Evolutionary conservation across 1,284 basidiomycete genomes (phyloP).

Genomic region (Leccinum angustisporum): DNA sequence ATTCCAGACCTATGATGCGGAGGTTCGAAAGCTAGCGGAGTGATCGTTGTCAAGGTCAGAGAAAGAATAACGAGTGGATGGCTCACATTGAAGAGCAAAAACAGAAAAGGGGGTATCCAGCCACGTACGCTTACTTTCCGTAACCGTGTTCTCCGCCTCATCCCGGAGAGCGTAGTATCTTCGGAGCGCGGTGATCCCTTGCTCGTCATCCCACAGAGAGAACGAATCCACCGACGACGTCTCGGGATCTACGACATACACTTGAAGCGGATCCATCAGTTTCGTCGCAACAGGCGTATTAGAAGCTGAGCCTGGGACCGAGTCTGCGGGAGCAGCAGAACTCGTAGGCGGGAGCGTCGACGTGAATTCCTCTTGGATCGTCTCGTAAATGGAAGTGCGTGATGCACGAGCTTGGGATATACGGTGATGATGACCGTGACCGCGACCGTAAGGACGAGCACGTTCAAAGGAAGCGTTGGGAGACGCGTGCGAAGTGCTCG

Average conservation of each 20-base stretch:
- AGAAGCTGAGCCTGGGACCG: conserved; percentile 6
- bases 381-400: conserved; percentile 71
- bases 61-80: rapidly evolving
- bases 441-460: conserved; percentile 51
- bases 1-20: conserved; percentile 63
- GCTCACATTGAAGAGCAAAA: conserved; percentile 71
- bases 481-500: conserved; percentile 40
- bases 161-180: conserved; percentile 68
- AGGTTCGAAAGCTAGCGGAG: conserved; percentile 63
- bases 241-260: conserved; percentile 61
- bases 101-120: conserved; percentile 70
- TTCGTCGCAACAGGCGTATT: conserved; percentile 30
- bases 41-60: conserved; percentile 9
- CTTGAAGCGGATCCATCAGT: conserved; percentile 35
- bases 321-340: conserved; percentile 6
- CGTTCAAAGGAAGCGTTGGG: conserved; percentile 39
- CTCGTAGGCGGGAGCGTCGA: conserved; percentile 39
- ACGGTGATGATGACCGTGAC: conserved; percentile 71
- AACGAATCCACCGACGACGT: conserved; percentile 46
- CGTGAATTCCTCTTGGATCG: conserved; percentile 68
- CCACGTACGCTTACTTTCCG: conserved; percentile 67
- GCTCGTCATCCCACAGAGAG: conserved; percentile 61
- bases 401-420: conserved; percentile 63
- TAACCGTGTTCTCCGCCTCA: conserved; percentile 66
- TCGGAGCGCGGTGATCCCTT: conserved; percentile 57